Evolutionary conservation across 2,329 filamentous ascomycete species (phyloP).

Genomic region (Cladophialophora chaetospira): DNA sequence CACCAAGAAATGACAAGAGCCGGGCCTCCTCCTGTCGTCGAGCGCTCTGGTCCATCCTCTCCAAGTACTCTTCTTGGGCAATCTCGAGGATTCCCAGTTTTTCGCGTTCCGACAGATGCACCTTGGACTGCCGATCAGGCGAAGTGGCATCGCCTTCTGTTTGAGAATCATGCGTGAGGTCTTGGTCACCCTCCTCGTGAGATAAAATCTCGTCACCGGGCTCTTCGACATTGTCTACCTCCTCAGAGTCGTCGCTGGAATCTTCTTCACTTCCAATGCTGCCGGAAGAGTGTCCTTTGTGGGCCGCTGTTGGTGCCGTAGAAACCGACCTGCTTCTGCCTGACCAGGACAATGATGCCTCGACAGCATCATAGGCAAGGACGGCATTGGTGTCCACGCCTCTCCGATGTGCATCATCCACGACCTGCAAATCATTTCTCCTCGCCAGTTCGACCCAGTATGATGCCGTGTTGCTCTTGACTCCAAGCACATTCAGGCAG

Average conservation of each 20-base stretch:
- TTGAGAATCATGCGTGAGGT: background rate
- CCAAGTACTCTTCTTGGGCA: conserved; percentile 48
- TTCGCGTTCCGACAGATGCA: conserved; percentile 14
- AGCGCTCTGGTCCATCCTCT: conserved; percentile 50
- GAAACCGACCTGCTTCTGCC: conserved; percentile 14
- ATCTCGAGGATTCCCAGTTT: conserved; percentile 30
- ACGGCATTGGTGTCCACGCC: conserved; percentile 8
- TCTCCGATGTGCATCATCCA: conserved; percentile 24
- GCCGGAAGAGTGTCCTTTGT: background rate
- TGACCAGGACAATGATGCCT: conserved; percentile 27
- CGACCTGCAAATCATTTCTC: conserved; percentile 55
- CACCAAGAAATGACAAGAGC: conserved; percentile 48
- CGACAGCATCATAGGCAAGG: conserved; percentile 31
- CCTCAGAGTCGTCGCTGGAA: background rate
- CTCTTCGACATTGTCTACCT: background rate
- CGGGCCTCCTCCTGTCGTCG: conserved; percentile 49
- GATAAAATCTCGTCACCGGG: background rate
- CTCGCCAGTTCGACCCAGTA: conserved; percentile 58
- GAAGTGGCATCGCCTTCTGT: background rate
- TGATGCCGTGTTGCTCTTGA: conserved; percentile 45
- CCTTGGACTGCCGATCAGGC: conserved; percentile 9
- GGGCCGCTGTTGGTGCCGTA: background rate
- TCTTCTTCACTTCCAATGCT: background rate
- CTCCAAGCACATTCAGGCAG: conserved; percentile 56
- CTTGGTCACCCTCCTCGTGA: background rate